A percentile compares a stretch with the other conserved stretches of the same genome.
These are phyloP conservation scores for Closterium sp. DNA, from an alignment of 139 green algal species.

Conservation along the genomic window DNA sequence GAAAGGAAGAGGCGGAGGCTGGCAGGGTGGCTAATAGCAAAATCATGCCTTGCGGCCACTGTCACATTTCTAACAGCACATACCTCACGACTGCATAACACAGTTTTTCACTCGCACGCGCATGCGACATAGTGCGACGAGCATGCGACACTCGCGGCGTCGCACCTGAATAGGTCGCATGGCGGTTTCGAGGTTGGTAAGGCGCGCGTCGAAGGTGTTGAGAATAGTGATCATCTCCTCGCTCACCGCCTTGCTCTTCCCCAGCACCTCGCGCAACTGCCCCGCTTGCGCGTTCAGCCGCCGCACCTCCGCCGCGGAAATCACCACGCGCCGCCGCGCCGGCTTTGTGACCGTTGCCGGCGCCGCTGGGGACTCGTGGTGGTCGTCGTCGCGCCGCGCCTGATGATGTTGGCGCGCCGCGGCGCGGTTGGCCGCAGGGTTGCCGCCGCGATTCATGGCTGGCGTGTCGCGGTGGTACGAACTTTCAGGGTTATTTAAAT, in stretches of 20 bases:
- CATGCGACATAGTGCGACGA: too few relatives aligned
- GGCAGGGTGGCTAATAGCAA: too few relatives aligned
- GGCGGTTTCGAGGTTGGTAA: slow-evolving; percentile 2
- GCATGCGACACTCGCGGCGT: too few relatives aligned
- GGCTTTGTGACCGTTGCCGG: background rate
- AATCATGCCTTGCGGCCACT: too few relatives aligned
- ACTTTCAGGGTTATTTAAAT: too few relatives aligned
- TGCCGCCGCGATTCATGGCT: background rate
- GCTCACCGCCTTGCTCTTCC: background rate
- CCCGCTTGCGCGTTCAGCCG: background rate
- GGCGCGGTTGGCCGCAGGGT: background rate
- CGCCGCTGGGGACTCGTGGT: background rate
- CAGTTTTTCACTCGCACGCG: too few relatives aligned
- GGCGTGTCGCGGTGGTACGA: too few relatives aligned
- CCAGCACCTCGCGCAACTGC: background rate
- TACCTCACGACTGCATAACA: background rate
- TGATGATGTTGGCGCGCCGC: background rate
- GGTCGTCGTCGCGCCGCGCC: background rate
- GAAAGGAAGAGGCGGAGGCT: too few relatives aligned
- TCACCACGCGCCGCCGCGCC: background rate
- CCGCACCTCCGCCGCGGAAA: background rate
- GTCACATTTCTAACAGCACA: too few relatives aligned
- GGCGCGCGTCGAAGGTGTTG: background rate
- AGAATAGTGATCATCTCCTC: slow-evolving; percentile 9
- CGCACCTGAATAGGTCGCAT: background rate